Base-by-base conservation (phyloP, 1,284 basidiomycete species). In the Schizophyllum amplum region DNA sequence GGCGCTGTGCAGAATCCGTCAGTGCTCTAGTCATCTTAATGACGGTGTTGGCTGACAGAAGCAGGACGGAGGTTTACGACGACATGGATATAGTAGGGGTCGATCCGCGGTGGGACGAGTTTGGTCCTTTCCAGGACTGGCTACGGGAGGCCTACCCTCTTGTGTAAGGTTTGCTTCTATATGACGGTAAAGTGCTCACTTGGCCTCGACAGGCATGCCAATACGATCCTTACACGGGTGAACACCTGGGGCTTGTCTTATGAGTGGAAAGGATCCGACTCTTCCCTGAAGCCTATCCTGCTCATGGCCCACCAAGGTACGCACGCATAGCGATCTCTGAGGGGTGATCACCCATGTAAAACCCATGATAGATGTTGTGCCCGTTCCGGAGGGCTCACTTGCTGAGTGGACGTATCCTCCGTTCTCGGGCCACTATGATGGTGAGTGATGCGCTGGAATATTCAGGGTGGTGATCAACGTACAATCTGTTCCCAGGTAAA, bases 271-370 rank as follows among this genome's bases (percentile, higher is more conserved):
- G 89, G 89, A 13, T 76, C 79, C 0, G 76, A 89, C 62, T 59
- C 71, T 1, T 73, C 74, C 1, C 72, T 88, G 53, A 87, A 89
- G 64, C 88, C 89, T 0, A 67, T 87, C 23, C 68, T 91, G 21
- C 69, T 91, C 46, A 79, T 81, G 46, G 86, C 80, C 5, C 88
- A 91, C 66, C 86, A 89, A 76, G 85, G 84, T 79, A 54, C 17
- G 67, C n/a, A n/a, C n/a, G n/a, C n/a, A n/a, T n/a, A n/a, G n/a
- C n/a, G n/a, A n/a, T 15, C 46, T n/a, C 24, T 47, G n/a, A n/a
- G 9, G 1, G 50, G 20, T 54, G 1, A 57, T 26, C 47, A 33
- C 33, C 49, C 4, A 13, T 52, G 15, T 13, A 53, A 22, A 24
- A 54, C 52, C 24, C 47, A 23, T 46, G 17, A 24, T 52, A 80